These are phyloP conservation scores for Linanthus parryae DNA, from an alignment of 148 eudicot species.

Conservation along the genomic window DNA sequence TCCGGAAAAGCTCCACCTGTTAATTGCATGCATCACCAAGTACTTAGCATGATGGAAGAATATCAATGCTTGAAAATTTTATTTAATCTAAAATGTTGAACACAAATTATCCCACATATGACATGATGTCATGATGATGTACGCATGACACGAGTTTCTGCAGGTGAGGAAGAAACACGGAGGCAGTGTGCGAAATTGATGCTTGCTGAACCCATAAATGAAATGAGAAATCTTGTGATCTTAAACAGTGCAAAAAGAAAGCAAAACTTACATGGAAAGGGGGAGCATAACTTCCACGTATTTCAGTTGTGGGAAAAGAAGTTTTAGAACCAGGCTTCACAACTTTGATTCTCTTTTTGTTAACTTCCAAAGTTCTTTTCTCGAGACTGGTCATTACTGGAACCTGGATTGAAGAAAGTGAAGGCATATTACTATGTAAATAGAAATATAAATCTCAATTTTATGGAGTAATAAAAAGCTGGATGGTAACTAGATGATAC, in stretches of 20 bases:
- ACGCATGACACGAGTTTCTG: too few species aligned
- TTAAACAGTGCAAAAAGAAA: neutral
- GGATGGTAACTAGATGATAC: slow-evolving; percentile 15
- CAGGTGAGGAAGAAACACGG: too few species aligned
- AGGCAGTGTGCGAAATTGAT: too few species aligned
- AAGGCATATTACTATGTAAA: neutral
- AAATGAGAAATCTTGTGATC: neutral
- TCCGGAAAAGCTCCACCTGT: slow-evolving; percentile 89
- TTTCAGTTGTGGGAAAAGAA: slow-evolving; percentile 85
- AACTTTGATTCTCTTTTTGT: slow-evolving; percentile 83
- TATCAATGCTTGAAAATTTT: too few species aligned
- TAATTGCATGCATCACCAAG: slow-evolving; percentile 3
- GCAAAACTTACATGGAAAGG: slow-evolving; percentile 82
- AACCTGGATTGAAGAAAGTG: slow-evolving; percentile 31
- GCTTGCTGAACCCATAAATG: neutral
- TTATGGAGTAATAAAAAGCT: slow-evolving; percentile 5
- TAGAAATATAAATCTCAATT: neutral
- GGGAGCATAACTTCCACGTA: slow-evolving; percentile 93
- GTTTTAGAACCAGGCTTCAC: slow-evolving; percentile 97
- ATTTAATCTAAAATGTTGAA: neutral
- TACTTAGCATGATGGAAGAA: too few species aligned
- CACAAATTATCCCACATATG: too few species aligned
- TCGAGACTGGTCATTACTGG: slow-evolving; percentile 68
- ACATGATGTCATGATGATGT: too few species aligned
- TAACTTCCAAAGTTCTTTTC: slow-evolving; percentile 88